Conservation (phyloP, 805 yeast genomes). For the Wickerhamomyces chambardii region DNA sequence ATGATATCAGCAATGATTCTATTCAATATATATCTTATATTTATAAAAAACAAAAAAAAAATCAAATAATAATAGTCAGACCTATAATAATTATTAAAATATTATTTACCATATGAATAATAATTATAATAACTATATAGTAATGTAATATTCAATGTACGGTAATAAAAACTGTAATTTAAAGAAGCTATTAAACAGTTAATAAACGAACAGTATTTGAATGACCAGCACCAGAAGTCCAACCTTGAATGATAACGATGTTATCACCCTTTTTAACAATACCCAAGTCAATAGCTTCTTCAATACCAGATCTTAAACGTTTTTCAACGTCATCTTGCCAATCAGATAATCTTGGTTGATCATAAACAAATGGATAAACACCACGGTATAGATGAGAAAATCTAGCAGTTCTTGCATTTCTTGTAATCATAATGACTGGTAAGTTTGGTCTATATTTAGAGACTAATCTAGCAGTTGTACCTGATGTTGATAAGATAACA, state of each 20-base stretch:
- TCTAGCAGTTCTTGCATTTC: conserved; percentile 91
- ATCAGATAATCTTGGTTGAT: conserved; percentile 47
- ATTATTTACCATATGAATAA: no score
- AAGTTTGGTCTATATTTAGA: conserved; percentile 97
- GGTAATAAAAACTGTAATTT: no score
- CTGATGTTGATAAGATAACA: conserved; percentile 91
- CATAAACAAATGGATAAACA: conserved; percentile 93
- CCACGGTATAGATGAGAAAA: conserved; percentile 96
- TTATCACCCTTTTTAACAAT: conserved; percentile 82
- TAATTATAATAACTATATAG: no score
- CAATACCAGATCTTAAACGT: conserved; percentile 89
- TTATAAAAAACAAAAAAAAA: no score
- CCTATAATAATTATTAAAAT: no score
- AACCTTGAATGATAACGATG: conserved; percentile 94
- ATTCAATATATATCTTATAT: no score
- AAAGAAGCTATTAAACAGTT: conserved; percentile 67
- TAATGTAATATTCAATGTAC: no score
- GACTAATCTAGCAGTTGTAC: conserved; percentile 90
- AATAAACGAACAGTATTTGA: conserved; percentile 96
- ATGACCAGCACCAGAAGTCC: conserved; percentile 98
- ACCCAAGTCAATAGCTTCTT: conserved; percentile 81
- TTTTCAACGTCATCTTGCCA: conserved; percentile 97
- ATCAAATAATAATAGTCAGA: no score
- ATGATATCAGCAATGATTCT: no score
- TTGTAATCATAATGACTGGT: conserved; percentile 96